Evolutionary conservation across 2,329 filamentous ascomycete species (phyloP), one percentile per base, ranked within the genome.

Genomic region (Hypoxylon sp.): DNA sequence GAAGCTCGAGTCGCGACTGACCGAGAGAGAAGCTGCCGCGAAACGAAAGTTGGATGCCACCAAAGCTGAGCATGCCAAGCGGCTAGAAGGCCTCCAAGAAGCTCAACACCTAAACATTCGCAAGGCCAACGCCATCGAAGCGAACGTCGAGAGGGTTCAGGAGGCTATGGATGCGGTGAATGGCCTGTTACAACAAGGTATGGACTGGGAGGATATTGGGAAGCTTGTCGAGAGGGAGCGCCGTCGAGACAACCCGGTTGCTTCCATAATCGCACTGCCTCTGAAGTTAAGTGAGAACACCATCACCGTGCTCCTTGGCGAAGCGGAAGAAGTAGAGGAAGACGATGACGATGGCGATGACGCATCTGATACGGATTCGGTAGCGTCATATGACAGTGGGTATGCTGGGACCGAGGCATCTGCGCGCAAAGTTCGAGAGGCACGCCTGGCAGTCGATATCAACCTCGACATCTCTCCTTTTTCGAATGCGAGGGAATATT

Each of bases 151-250:
- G 73, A 87, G 93, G 52, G 94, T 98, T 0, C 91, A 97, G 75
- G 95, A 98, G 79, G 93, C 93, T 4, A 93, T 93, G 76, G 92
- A 93, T 75, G 93, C 95, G 3, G 90, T 99, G 55, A 98, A 97
- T 75, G 92, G 92, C 0, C 81, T 98, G n/a, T 87, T 99, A 62
- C 87, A 87, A 4, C 93, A 97, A 73, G 94, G 94, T 10, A 98
- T 98, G 93, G 95, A 99, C 72, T 99, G 95, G 95, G 88, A 93
- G 10, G 91, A 97, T 68, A 94, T 98, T 71, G 92, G 87, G 8
- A 91, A 90, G 61, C 80, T 99, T 65, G 91, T 99, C 54, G 93
- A 97, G 75, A 87, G 93, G 68, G 94, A 98, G 75, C 91, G 96
- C 75, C 87, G 83, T 64, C 84, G 89, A 50, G 84, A 87, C 26